These are phyloP conservation scores for Proteromonas lacertae DNA, from an alignment of 352 stramenopile genomes.

Conservation along the genomic window DNA sequence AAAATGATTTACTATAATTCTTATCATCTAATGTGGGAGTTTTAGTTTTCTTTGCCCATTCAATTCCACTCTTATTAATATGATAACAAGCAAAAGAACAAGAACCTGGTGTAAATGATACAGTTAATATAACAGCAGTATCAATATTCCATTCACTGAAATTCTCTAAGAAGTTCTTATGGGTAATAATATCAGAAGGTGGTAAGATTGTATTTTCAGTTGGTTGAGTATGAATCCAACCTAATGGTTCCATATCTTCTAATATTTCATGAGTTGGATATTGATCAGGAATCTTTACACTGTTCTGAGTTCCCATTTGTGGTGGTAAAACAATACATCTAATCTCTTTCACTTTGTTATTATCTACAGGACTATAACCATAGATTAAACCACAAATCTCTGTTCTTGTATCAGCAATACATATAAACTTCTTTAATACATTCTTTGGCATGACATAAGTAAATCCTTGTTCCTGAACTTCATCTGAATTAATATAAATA, in stretches of 20 bases:
- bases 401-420: constrained; percentile 73
- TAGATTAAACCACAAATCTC: constrained; percentile 95
- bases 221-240: constrained; percentile 96
- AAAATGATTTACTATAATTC: constrained; percentile 48
- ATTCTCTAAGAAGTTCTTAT: constrained; percentile 80
- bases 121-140: constrained; percentile 87
- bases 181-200: constrained; percentile 68
- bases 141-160: constrained; percentile 80
- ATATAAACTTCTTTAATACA: constrained; percentile 96
- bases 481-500: constrained; percentile 80
- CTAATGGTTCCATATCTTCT: constrained; percentile 81
- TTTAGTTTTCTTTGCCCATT: constrained; percentile 90
- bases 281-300: constrained; percentile 71
- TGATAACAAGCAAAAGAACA: constrained; percentile 96
- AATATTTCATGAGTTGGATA: constrained; percentile 81
- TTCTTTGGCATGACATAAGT: constrained; percentile 99
- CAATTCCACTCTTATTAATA: constrained; percentile 66
- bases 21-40: constrained; percentile 47
- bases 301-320: constrained; percentile 88
- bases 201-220: constrained; percentile 83
- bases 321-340: constrained; percentile 92
- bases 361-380: constrained; percentile 81
- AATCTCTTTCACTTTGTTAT: constrained; percentile 93
- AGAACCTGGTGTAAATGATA: constrained; percentile 90
- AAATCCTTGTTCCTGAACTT: constrained; percentile 48